Conservation (phyloP, 768 basidiomycete species). For the Dictyophora rubrovolvata region DNA sequence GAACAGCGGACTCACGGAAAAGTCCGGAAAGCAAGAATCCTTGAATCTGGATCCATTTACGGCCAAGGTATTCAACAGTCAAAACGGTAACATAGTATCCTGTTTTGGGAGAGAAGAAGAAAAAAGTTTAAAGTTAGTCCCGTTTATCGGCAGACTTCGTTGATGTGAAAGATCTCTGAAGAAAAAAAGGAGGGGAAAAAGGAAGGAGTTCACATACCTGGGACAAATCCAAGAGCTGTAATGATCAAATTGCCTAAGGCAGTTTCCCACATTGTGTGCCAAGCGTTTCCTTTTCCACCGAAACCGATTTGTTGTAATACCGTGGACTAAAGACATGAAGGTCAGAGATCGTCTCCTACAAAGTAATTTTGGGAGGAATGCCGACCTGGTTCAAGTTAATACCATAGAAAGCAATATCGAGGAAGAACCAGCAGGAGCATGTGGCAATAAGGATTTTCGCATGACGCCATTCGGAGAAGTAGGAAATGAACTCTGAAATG, state of each 20-base stretch:
- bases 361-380: not conserved
- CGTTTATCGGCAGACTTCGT: not conserved
- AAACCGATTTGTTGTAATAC: slow-evolving; percentile 69
- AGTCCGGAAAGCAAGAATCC: slow-evolving; percentile 65
- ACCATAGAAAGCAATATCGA: slow-evolving; percentile 75
- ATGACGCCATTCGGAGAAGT: slow-evolving; percentile 69
- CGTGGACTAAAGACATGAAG: slow-evolving; percentile 30
- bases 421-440: slow-evolving; percentile 60
- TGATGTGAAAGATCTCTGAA: not conserved
- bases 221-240: slow-evolving; percentile 66
- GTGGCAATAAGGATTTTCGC: slow-evolving; percentile 60
- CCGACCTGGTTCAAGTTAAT: slow-evolving; percentile 54
- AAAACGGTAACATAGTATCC: slow-evolving; percentile 64
- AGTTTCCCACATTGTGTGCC: slow-evolving; percentile 58
- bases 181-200: not conserved
- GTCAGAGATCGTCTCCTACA: not conserved
- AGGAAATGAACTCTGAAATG: slow-evolving; percentile 44
- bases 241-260: slow-evolving; percentile 62
- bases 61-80: slow-evolving; percentile 61
- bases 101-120: slow-evolving; percentile 14
- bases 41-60: slow-evolving; percentile 67
- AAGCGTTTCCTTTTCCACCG: slow-evolving; percentile 48
- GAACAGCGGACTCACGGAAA: slow-evolving; percentile 37
- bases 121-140: not conserved
- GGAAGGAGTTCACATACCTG: slow-evolving; percentile 31